Evolutionary conservation across 2,329 filamentous ascomycete genomes (phyloP), one percentile per base, ranked within the genome.

Genomic region (Hypoxylon sp.): DNA sequence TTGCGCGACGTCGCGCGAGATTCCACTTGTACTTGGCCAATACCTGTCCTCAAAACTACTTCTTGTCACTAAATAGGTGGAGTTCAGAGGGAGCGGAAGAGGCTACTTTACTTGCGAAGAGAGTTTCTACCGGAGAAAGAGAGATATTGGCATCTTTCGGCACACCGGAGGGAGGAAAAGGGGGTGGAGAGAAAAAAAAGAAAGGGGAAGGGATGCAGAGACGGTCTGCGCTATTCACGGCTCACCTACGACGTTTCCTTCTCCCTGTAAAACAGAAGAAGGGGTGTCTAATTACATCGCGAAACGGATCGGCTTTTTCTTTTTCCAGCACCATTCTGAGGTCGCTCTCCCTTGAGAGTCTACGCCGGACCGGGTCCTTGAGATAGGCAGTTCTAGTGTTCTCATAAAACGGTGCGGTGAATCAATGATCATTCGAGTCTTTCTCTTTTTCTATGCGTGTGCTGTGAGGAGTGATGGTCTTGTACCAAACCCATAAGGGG

Each of bases 21-120:
- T 64, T 61, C 65, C 63, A 62, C 65, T 68, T 66, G 64, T 70
- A 67, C 63, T 64, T 67, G 62, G 53, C 66, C n/a, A n/a, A n/a
- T n/a, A 63, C 56, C 57, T 59, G 58, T 58, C 47, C 48, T 51
- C 58, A 54, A 63, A 53, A 58, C 47, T 33, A 52, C 58, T 66
- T 64, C 56, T 49, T 48, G 46, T 66, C 61, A 62, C 60, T 63
- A 57, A 58, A 59, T 52, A 57, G 67, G 60, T 61, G 65, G 67
- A 63, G 64, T 64, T 64, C 57, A 67, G 62, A 35, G 31, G 31
- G 31, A 17, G n/a, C 9, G n/a, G 31, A 15, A 6, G 31, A 17
- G 31, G 68, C 57, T 58, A 47, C 61, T 62, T 37, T 9, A 55
- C 58, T 57, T 64, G 67, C 65, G 69, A 66, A 66, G 65, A 63